Evolutionary conservation across 441 rosid species (phyloP), one percentile per base, ranked within the genome.

Genomic region (Erodium trifolium): DNA sequence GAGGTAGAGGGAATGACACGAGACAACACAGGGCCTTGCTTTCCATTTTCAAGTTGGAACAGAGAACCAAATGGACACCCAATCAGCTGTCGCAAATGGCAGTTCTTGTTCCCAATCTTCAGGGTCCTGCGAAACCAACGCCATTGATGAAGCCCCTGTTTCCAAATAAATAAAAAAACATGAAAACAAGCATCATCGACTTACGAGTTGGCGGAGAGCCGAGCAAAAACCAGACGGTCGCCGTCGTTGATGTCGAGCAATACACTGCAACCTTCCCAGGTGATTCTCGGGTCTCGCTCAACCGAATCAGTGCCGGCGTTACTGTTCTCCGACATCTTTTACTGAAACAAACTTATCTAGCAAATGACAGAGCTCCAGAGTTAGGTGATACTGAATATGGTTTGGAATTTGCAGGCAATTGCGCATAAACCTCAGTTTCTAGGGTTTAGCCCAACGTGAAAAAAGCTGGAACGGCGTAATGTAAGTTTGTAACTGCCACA

Each of bases 191-290:
- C 66, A 51, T 49, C 70, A 59, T 41, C n/a, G 49, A 77, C 89
- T 77, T 73, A 91, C 96, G 95, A 82, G 83, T 82, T 34, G 37
- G 37, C 37, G 37, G 37, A 34, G 5, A 34, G 37, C 1, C 37
- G 37, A 34, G 37, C 37, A 34, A 34, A 34, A 3, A 34, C 37
- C 5, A 34, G 37, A 34, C 37, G 37, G 37, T 34, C 37, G 37
- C 37, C 37, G 5, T 34, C 37, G 37, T 34, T 34, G 37, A 34
- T 34, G 37, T 34, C 37, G 37, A 34, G 37, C 37, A 34, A 34
- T 2, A 88, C 98, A 59, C 93, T 91, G 87, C 92, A 88, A 72
- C 93, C 93, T 81, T 93, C 97, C 88, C 82, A 81, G 18, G 98
- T 87, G 3, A 86, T 77, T 84, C 91, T 84, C 5, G 82, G 80